Evolutionary conservation across 805 yeast genomes (phyloP).

Genomic region (Candida chauliodis): DNA sequence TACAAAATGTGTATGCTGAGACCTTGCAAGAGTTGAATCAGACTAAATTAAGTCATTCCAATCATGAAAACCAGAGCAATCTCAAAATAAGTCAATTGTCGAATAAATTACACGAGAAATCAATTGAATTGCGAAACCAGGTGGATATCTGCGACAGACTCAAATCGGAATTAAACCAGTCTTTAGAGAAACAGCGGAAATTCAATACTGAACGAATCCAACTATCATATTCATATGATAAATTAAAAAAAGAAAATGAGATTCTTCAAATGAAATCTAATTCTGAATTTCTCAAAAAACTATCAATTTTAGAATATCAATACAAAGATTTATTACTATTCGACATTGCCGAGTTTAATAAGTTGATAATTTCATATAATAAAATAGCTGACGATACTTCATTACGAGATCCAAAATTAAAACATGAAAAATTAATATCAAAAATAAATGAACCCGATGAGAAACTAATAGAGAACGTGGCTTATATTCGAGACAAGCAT

Average conservation of each 20-base stretch:
- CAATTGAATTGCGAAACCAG: slow-evolving; percentile 11
- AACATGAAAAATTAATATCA: slow-evolving; percentile 19
- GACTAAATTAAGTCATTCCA: neutral
- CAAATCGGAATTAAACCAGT: slow-evolving; percentile 33
- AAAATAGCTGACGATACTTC: slow-evolving; percentile 58
- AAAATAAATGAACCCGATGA: slow-evolving; percentile 4
- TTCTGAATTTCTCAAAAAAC: slow-evolving; percentile 11
- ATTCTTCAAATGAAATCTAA: slow-evolving; percentile 25
- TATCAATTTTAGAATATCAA: slow-evolving; percentile 36
- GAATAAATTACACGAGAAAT: slow-evolving; percentile 19
- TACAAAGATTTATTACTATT: slow-evolving; percentile 37
- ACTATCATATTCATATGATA: slow-evolving; percentile 38
- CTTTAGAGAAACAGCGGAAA: slow-evolving; percentile 42
- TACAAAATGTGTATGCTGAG: slow-evolving; percentile 15
- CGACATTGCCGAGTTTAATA: slow-evolving; percentile 47
- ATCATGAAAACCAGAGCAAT: slow-evolving; percentile 13
- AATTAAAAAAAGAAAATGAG: slow-evolving; percentile 35
- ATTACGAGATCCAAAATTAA: slow-evolving; percentile 54
- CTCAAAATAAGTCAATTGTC: slow-evolving; percentile 20
- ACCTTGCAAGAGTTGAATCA: slow-evolving; percentile 23
- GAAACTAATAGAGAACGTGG: slow-evolving; percentile 18
- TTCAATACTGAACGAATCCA: slow-evolving; percentile 43
- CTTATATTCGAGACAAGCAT: slow-evolving; percentile 28
- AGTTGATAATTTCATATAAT: slow-evolving; percentile 47
- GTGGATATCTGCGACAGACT: slow-evolving; percentile 23